Evolutionary conservation across 2,329 filamentous ascomycete genomes (phyloP).

Genomic region (Talaromyces sp.): DNA sequence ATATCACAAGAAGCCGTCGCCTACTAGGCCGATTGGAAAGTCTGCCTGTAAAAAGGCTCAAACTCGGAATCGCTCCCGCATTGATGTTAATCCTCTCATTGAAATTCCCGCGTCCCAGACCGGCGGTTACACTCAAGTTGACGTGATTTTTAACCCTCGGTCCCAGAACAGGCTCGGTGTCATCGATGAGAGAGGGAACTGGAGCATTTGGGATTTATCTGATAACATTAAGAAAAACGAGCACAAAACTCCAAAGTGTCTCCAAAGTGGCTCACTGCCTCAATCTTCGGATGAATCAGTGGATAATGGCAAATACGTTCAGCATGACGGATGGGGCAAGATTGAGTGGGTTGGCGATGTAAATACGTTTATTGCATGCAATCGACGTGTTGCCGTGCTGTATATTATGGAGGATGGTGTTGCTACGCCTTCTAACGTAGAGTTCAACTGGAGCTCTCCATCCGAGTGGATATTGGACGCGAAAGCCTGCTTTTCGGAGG

Average conservation of each 20-base stretch:
- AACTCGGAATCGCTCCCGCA: slow-evolving; percentile 25
- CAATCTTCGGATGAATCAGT: slow-evolving; percentile 14
- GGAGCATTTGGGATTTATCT: slow-evolving; percentile 48
- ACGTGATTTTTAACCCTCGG: slow-evolving; percentile 58
- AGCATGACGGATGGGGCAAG: slow-evolving; percentile 41
- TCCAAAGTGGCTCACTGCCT: slow-evolving; percentile 28
- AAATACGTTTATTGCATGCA: slow-evolving; percentile 48
- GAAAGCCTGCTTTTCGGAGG: slow-evolving; percentile 37
- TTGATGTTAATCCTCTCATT: slow-evolving; percentile 46
- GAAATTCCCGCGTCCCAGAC: slow-evolving; percentile 40
- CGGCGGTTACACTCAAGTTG: slow-evolving; percentile 46
- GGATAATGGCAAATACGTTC: slow-evolving; percentile 6
- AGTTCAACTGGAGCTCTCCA: slow-evolving; percentile 30
- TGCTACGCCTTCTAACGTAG: slow-evolving; percentile 25
- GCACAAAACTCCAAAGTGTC: slow-evolving; percentile 18
- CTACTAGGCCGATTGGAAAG: slow-evolving; percentile 9
- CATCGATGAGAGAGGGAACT: slow-evolving; percentile 50
- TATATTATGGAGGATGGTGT: slow-evolving; percentile 27
- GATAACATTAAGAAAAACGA: slow-evolving; percentile 27
- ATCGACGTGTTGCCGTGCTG: slow-evolving; percentile 39
- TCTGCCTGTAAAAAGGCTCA: not conserved
- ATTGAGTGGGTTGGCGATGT: slow-evolving; percentile 37
- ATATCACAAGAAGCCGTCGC: slow-evolving; percentile 27
- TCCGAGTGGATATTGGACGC: slow-evolving; percentile 55
- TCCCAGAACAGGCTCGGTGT: slow-evolving; percentile 54